These are phyloP conservation scores for Petunia hybrid DNA, from an alignment of 305 asterid species.

Conservation along the genomic window DNA sequence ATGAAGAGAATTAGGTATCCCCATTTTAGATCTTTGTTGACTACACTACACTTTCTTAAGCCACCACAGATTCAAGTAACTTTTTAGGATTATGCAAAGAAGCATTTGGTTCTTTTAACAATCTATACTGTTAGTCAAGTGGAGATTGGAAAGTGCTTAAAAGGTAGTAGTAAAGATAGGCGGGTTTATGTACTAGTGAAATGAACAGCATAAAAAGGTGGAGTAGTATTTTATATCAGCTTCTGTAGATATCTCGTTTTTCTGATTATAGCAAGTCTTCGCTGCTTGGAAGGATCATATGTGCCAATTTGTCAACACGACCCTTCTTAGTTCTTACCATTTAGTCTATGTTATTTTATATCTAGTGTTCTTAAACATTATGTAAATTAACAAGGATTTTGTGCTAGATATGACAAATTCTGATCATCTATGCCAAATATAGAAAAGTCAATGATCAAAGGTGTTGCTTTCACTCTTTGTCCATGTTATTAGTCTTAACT, in stretches of 20 bases:
- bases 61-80: neutral
- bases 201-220: neutral
- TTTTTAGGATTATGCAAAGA: neutral
- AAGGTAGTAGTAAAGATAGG: conserved; percentile 3
- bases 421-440: neutral
- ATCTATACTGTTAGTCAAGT: neutral
- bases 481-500: neutral
- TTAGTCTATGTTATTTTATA: neutral
- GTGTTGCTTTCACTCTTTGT: conserved; percentile 10
- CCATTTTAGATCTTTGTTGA: conserved; percentile 10
- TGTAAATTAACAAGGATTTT: neutral
- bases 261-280: neutral
- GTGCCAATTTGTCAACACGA: neutral
- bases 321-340: neutral
- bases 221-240: neutral
- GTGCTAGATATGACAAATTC: conserved; percentile 8
- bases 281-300: neutral
- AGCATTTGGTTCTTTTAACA: neutral
- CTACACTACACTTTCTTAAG: neutral
- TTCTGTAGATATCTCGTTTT: neutral
- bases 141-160: neutral
- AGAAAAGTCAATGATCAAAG: neutral
- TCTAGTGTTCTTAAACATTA: neutral
- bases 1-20: neutral
- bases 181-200: neutral